A percentile compares a stretch with the other conserved stretches of the same genome.
phyloP scores from a whole-genome alignment of 306 rosid species.

The Crotalaria pallida region DNA sequence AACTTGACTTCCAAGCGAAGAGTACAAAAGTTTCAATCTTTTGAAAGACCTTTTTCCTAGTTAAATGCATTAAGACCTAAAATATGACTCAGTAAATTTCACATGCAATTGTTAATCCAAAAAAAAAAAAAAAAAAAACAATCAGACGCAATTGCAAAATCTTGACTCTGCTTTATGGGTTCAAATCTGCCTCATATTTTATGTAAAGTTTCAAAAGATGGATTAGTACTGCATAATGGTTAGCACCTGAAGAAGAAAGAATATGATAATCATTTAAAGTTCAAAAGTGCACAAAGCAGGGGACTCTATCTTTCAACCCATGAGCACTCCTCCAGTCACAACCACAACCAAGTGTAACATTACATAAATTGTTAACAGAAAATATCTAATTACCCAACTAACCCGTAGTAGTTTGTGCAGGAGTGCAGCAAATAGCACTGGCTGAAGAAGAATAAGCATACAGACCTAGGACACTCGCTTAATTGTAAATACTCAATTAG shows the following conservation, averaged over 20 bases:
- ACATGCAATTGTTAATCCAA: too few species aligned
- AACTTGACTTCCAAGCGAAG: slow-evolving; percentile 9
- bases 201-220: neutral
- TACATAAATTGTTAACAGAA: slow-evolving; percentile 6
- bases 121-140: too few species aligned
- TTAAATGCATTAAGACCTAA: slow-evolving; percentile 36
- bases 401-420: slow-evolving; percentile 95
- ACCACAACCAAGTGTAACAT: neutral
- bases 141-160: neutral
- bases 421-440: slow-evolving; percentile 98
- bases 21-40: neutral
- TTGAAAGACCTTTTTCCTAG: neutral
- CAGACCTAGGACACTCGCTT: slow-evolving; percentile 19
- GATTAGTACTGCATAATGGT: neutral
- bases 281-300: neutral
- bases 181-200: neutral
- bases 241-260: too few species aligned
- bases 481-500: too few species aligned
- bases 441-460: slow-evolving; percentile 75
- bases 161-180: slow-evolving; percentile 1
- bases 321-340: neutral
- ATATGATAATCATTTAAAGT: neutral
- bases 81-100: neutral
- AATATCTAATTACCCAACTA: slow-evolving; percentile 90
- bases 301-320: slow-evolving; percentile 1